Percentiles rank a stretch among this genome's conserved stretches.
Evolutionary conservation across 208 protist species (phyloP).

Genomic region (Crithidia fasciculata): DNA sequence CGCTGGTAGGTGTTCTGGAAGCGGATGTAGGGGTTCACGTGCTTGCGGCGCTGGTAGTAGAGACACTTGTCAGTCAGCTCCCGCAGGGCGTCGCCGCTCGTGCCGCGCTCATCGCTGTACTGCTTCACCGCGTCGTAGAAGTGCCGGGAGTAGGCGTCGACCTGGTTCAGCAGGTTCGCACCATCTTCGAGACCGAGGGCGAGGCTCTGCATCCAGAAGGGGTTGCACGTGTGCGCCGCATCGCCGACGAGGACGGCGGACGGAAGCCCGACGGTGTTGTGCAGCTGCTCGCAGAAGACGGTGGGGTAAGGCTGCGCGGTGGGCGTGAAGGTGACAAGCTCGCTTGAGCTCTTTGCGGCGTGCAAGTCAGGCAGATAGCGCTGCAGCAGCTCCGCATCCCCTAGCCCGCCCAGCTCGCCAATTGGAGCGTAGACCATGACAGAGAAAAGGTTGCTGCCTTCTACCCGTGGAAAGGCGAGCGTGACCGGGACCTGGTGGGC

Average conservation of each 20-base stretch:
- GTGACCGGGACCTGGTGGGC: constrained; percentile 62
- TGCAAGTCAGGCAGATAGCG: constrained; percentile 47
- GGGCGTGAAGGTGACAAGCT: constrained; percentile 41
- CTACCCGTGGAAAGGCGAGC: constrained; percentile 75
- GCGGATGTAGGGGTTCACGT: constrained; percentile 77
- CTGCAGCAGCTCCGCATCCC: constrained; percentile 48
- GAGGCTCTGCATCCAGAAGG: constrained; percentile 89
- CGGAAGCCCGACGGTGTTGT: constrained; percentile 87
- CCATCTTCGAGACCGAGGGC: constrained; percentile 85
- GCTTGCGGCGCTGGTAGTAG: constrained; percentile 85
- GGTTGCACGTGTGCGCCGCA: constrained; percentile 82
- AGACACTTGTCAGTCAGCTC: constrained; percentile 85
- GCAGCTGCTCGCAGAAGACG: constrained; percentile 86
- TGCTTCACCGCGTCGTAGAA: constrained; percentile 90
- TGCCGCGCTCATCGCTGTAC: constrained; percentile 88
- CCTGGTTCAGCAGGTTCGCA: constrained; percentile 75
- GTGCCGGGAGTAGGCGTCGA: constrained; percentile 84
- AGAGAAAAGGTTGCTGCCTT: constrained; percentile 68
- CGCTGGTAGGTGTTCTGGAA: constrained; percentile 83
- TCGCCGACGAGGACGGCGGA: constrained; percentile 85
- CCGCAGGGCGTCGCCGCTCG: constrained; percentile 80
- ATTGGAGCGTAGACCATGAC: constrained; percentile 84
- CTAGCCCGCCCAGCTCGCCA: constrained; percentile 54
- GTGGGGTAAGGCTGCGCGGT: constrained; percentile 60
- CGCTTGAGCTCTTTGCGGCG: not conserved